phyloP scores from a whole-genome alignment of 148 eudicot genomes.

The Rhododendron molle region DNA sequence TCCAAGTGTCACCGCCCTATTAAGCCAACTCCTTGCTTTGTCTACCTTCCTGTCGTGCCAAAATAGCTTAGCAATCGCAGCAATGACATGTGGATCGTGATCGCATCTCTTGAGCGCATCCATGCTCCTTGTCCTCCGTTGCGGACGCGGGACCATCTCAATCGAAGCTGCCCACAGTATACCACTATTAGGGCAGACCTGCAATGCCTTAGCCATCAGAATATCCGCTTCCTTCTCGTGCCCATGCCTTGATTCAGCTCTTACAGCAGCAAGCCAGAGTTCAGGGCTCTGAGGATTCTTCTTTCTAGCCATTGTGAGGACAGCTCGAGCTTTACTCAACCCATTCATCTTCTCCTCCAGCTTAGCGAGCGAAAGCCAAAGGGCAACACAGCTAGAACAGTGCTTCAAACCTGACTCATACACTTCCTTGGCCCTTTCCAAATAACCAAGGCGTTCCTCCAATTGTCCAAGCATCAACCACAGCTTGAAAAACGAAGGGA shows the following conservation, averaged over 20 bases:
- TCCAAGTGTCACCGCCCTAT: slow-evolving; percentile 77
- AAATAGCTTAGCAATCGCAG: slow-evolving; percentile 77
- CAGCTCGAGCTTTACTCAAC: slow-evolving; percentile 81
- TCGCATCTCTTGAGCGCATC: slow-evolving; percentile 77
- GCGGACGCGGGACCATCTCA: slow-evolving; percentile 90
- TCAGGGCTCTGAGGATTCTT: slow-evolving; percentile 82
- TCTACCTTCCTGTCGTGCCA: slow-evolving; percentile 97
- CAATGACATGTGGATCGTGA: slow-evolving; percentile 74
- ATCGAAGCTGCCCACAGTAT: slow-evolving; percentile 86
- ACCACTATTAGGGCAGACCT: slow-evolving; percentile 90
- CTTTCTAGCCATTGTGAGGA: slow-evolving; percentile 80
- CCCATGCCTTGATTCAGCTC: slow-evolving; percentile 82
- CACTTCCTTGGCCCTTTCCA: slow-evolving; percentile 56
- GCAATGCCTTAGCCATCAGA: slow-evolving; percentile 93
- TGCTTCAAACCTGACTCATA: slow-evolving; percentile 68
- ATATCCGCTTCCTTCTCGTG: slow-evolving; percentile 77
- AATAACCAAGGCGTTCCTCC: slow-evolving; percentile 54
- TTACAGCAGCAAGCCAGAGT: slow-evolving; percentile 91
- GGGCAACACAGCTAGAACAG: slow-evolving; percentile 64
- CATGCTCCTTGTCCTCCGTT: slow-evolving; percentile 67
- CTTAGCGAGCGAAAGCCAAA: slow-evolving; percentile 89
- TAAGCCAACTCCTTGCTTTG: slow-evolving; percentile 80
- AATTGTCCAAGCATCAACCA: slow-evolving; percentile 98
- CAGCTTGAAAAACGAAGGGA: slow-evolving; percentile 76
- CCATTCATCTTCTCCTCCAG: slow-evolving; percentile 85